Evolutionary conservation across 2,329 filamentous ascomycete species (phyloP).

Genomic region (Reticulascus tulasneorum): DNA sequence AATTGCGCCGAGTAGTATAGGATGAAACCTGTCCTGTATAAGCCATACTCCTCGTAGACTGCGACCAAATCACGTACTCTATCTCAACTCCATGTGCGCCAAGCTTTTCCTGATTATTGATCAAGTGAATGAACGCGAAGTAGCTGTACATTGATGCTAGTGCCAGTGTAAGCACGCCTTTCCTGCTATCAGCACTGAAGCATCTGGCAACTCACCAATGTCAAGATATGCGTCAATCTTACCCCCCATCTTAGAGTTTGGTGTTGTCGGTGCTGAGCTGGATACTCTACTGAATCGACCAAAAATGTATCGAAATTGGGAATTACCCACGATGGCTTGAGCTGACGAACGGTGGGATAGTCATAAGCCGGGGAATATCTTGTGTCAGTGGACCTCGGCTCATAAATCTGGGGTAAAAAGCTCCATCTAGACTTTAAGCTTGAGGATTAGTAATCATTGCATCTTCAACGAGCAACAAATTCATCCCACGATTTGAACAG

Average conservation of each 20-base stretch:
- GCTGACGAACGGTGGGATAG: no score
- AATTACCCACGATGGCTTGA: no score
- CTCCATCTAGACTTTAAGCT: no score
- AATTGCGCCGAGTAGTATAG: conserved; percentile 67
- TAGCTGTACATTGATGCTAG: conserved; percentile 64
- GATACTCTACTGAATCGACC: no score
- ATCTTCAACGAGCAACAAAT: background rate
- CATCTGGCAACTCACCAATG: conserved; percentile 45
- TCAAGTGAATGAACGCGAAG: conserved; percentile 53
- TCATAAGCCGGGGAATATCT: no score
- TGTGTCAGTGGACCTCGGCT: no score
- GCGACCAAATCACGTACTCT: conserved; percentile 61
- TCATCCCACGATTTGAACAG: no score
- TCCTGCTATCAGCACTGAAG: background rate
- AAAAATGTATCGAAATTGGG: no score
- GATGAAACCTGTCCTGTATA: conserved; percentile 52
- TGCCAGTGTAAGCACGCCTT: background rate
- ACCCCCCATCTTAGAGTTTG: conserved; percentile 45
- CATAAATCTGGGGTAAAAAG: no score
- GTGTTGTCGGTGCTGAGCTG: no score
- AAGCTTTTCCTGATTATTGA: conserved; percentile 50
- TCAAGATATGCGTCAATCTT: conserved; percentile 66
- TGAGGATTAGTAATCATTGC: background rate
- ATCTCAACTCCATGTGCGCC: conserved; percentile 57
- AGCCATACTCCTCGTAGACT: no score